These are phyloP conservation scores for Fraxinus velutina DNA, from an alignment of 305 asterid species.

Conservation along the genomic window DNA sequence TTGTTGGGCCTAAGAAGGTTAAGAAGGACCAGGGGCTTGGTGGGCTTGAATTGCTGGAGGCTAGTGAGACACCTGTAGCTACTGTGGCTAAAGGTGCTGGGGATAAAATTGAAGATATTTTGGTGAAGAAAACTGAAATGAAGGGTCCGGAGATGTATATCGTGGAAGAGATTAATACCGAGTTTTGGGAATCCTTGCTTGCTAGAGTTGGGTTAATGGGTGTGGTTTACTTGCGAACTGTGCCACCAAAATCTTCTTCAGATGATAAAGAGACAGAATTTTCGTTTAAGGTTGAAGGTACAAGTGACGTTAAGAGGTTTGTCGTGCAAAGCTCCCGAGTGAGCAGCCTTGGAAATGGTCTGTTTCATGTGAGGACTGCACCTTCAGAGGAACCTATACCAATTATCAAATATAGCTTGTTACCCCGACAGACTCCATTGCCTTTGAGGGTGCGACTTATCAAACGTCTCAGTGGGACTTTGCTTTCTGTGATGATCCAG, in stretches of 20 bases:
- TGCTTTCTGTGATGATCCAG: slow-evolving; percentile 79
- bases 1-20: slow-evolving; percentile 74
- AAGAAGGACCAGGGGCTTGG: slow-evolving; percentile 72
- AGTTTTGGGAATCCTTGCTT: slow-evolving; percentile 79
- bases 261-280: slow-evolving; percentile 74
- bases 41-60: slow-evolving; percentile 74
- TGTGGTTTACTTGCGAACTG: slow-evolving; percentile 55
- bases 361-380: slow-evolving; percentile 75
- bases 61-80: slow-evolving; percentile 63
- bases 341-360: slow-evolving; percentile 70
- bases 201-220: slow-evolving; percentile 75
- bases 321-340: slow-evolving; percentile 63
- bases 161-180: slow-evolving; percentile 73
- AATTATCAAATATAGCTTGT: slow-evolving; percentile 63
- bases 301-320: slow-evolving; percentile 65
- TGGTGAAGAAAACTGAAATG: slow-evolving; percentile 75
- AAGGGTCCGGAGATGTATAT: slow-evolving; percentile 83
- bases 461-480: slow-evolving; percentile 75
- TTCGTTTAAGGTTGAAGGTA: slow-evolving; percentile 66
- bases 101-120: slow-evolving; percentile 68
- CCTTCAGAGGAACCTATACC: slow-evolving; percentile 68
- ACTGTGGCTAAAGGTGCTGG: slow-evolving; percentile 51
- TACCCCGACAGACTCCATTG: slow-evolving; percentile 69
- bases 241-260: slow-evolving; percentile 54
- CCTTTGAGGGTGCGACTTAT: slow-evolving; percentile 76